Evolutionary conservation across 2,329 filamentous ascomycete genomes (phyloP), one percentile per base, ranked within the genome.

Genomic region (Stylonectria norvegica): DNA sequence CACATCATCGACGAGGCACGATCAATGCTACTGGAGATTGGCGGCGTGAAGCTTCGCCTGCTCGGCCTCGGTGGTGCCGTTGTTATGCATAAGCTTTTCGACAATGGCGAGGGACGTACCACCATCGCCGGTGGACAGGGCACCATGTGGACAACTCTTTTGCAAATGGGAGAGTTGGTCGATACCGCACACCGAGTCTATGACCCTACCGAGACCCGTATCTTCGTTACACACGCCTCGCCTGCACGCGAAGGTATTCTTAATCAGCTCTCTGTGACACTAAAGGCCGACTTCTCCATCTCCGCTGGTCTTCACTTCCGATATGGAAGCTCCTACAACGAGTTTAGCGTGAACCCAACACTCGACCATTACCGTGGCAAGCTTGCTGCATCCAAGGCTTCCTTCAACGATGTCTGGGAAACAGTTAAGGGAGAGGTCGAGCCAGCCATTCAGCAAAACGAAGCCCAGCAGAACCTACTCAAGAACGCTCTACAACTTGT

Each of bases 21-120:
- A 64, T 97, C 93, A 25, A 87, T 95, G 74, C 75, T 98, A 54
- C 77, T 98, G 42, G 93, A 98, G 68, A 76, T 97, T 45, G 93
- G 91, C 41, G 93, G 93, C 42, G 89, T 98, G 40, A 97, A 97
- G 77, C 81, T 98, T 50, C 86, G 93, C 58, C 78, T 98, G 35
- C 79, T 98, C 20, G 93, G 93, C 48, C 76, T 98, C 22, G 93
- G 93, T 51, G 93, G 93, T 57, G 93, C 93, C 5, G 91, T 98
- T 5, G 93, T 98, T 45, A 98, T 98, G 89, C 93, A 98, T 76
- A 98, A 98, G 76, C 80, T 98, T 14, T 98, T 98, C 60, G 93
- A 98, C 66, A 98, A 98, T 55, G 93, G 93, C 39, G 93, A 98
- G 62, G 93, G 93, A 45, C 84, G 91, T 66, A 98, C 93, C 36